phyloP scores from a whole-genome alignment of 2,329 filamentous ascomycete species.

The Neofusicoccum sp. region DNA sequence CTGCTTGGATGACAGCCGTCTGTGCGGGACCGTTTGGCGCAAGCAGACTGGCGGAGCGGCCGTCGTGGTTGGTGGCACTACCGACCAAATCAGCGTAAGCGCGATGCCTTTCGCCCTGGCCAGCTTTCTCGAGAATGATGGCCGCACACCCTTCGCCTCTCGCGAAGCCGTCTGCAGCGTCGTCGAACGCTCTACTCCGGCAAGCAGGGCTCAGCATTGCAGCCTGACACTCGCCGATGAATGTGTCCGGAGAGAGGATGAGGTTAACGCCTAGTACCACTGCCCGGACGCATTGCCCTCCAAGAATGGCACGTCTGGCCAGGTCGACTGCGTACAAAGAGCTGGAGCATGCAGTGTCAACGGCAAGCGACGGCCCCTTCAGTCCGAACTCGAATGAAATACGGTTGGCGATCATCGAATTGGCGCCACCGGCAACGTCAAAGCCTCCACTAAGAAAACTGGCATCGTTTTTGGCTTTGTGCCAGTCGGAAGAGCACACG shows the following conservation, averaged over 20 bases:
- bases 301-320: conserved; percentile 29
- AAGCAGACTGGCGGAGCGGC: conserved; percentile 59
- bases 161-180: too few relatives aligned
- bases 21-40: conserved; percentile 58
- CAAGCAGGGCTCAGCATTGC: too few relatives aligned
- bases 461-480: too few relatives aligned
- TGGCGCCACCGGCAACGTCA: conserved; percentile 25
- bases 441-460: too few relatives aligned
- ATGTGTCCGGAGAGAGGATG: too few relatives aligned
- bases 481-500: too few relatives aligned
- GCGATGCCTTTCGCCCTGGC: conserved; percentile 61
- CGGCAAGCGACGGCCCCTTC: conserved; percentile 32
- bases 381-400: conserved; percentile 35
- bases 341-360: conserved; percentile 38
- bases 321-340: conserved; percentile 31
- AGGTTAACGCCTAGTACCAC: not conserved
- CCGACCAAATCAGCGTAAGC: conserved; percentile 57
- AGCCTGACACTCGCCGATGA: too few relatives aligned
- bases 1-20: conserved; percentile 34
- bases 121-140: conserved; percentile 30
- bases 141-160: too few relatives aligned
- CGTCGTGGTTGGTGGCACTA: conserved; percentile 53
- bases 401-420: conserved; percentile 33
- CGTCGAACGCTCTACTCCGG: too few relatives aligned
- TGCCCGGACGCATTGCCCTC: conserved; percentile 17